A percentile compares a stretch with the other conserved stretches of the same genome.
These are phyloP conservation scores for Cladosporium cucumerinum DNA, from an alignment of 2,329 filamentous ascomycete genomes.

Conservation along the genomic window DNA sequence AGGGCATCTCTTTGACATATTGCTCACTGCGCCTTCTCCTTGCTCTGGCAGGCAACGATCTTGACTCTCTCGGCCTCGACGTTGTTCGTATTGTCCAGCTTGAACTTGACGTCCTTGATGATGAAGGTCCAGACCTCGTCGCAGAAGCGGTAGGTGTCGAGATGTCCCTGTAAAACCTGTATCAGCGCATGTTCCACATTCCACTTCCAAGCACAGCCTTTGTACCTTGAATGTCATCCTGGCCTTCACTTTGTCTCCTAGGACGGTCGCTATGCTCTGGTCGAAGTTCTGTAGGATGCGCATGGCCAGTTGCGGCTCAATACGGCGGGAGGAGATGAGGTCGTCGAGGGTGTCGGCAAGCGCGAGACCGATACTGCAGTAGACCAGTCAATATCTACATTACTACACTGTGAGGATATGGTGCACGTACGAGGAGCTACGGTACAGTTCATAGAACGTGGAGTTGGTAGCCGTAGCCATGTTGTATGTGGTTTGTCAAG, in stretches of 20 bases:
- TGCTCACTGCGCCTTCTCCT: constrained; percentile 57
- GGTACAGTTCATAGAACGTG: constrained; percentile 89
- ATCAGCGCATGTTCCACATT: not conserved
- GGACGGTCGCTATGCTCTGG: constrained; percentile 82
- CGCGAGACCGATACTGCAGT: constrained; percentile 76
- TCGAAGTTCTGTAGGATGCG: constrained; percentile 97
- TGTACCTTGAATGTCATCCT: constrained; percentile 90
- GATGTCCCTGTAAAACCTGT: constrained; percentile 65
- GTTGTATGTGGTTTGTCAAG: not conserved
- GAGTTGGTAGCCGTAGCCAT: constrained; percentile 28
- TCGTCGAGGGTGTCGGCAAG: constrained; percentile 97
- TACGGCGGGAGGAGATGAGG: constrained; percentile 87
- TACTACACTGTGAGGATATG: constrained; percentile 17
- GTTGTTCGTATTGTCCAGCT: constrained; percentile 68
- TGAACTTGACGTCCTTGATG: constrained; percentile 98
- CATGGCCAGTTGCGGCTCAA: constrained; percentile 98
- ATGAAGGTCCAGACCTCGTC: constrained; percentile 99
- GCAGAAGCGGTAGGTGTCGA: constrained; percentile 98
- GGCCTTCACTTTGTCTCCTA: constrained; percentile 89
- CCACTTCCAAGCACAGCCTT: constrained; percentile 13
- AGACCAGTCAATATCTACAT: not conserved
- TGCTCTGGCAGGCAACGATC: constrained; percentile 90
- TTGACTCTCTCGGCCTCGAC: constrained; percentile 87
- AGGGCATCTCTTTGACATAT: not conserved
- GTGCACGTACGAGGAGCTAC: constrained; percentile 84